phyloP scores from a whole-genome alignment of 176 grass and related monocot genomes.

The Typha latifolia region DNA sequence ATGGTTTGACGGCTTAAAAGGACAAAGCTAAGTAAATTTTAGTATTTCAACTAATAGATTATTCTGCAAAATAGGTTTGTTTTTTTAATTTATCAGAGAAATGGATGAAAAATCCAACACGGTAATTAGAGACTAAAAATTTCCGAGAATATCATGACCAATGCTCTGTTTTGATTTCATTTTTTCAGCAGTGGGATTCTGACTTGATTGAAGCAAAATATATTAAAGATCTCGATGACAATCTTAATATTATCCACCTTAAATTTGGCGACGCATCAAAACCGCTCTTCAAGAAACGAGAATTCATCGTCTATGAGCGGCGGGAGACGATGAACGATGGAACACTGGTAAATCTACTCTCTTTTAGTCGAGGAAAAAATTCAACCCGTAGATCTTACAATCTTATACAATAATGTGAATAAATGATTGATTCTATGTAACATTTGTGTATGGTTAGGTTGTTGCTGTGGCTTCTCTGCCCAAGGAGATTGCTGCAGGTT shows the following conservation, averaged over 20 bases:
- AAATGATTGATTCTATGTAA: too few species aligned
- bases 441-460: constrained; percentile 23
- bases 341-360: constrained; percentile 37
- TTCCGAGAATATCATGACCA: not conserved
- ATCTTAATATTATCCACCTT: constrained; percentile 87
- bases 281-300: constrained; percentile 58
- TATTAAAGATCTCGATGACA: constrained; percentile 65
- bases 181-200: constrained; percentile 77
- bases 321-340: constrained; percentile 96
- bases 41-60: too few species aligned
- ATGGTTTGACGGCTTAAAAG: too few species aligned
- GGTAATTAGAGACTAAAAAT: too few species aligned
- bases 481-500: constrained; percentile 85
- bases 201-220: constrained; percentile 71
- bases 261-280: constrained; percentile 69
- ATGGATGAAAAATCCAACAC: too few species aligned
- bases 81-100: too few species aligned
- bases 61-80: too few species aligned
- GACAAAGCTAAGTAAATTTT: too few species aligned
- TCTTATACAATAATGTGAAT: too few species aligned
- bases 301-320: constrained; percentile 88
- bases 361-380: too few species aligned
- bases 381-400: too few species aligned
- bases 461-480: constrained; percentile 89
- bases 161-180: not conserved